Conservation (phyloP, 441 rosid genomes). For the Hura crepitans region DNA sequence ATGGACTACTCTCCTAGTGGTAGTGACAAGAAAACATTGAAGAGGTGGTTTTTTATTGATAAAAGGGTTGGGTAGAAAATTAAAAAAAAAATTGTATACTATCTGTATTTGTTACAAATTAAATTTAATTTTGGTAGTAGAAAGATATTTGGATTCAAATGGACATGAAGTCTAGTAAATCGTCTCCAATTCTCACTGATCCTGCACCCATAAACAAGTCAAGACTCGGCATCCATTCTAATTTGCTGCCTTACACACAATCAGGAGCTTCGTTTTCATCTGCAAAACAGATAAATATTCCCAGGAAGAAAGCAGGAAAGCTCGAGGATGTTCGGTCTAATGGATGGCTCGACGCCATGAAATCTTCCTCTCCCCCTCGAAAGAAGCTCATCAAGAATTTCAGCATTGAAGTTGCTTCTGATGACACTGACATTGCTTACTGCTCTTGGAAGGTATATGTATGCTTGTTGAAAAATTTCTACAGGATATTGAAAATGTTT, state of each 20-base stretch:
- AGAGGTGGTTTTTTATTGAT: constrained; percentile 92
- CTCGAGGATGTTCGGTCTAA: constrained; percentile 79
- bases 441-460: constrained; percentile 86
- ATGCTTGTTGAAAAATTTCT: constrained; percentile 8
- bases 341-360: constrained; percentile 94
- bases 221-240: constrained; percentile 53
- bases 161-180: constrained; percentile 63
- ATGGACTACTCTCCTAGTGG: constrained; percentile 68
- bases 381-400: constrained; percentile 61
- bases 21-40: constrained; percentile 78
- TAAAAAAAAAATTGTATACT: constrained; percentile 9
- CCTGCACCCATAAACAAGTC: constrained; percentile 54
- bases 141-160: constrained; percentile 27
- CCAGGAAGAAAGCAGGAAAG: constrained; percentile 61
- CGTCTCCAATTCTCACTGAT: constrained; percentile 72
- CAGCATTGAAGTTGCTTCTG: constrained; percentile 43
- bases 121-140: not conserved
- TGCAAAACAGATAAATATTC: constrained; percentile 41
- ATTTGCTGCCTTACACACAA: constrained; percentile 42
- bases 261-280: constrained; percentile 48
- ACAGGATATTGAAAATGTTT: not conserved
- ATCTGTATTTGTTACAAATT: constrained; percentile 13
- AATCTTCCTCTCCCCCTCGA: constrained; percentile 89
- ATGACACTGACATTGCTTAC: constrained; percentile 61
- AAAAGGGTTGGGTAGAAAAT: constrained; percentile 64